These are phyloP conservation scores for Cyclotella kingstonii DNA, from an alignment of 108 stramenopile genomes.

Conservation along the genomic window DNA sequence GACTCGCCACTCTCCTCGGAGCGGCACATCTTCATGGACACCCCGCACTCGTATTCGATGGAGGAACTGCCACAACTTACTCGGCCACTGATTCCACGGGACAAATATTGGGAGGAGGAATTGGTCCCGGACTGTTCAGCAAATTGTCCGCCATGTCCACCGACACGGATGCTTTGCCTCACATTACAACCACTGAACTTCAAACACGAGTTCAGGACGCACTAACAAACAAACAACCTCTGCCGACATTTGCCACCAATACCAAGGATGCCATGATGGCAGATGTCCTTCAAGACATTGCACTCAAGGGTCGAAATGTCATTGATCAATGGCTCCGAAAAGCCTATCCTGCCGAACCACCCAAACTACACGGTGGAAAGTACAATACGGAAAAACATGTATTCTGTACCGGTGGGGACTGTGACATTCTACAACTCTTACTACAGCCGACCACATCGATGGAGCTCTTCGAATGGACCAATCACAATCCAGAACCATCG, in stretches of 20 bases:
- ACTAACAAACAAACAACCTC: conserved; percentile 24
- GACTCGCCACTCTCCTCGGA: conserved; percentile 48
- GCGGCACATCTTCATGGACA: conserved; percentile 47
- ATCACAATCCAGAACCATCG: not conserved
- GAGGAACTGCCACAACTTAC: conserved; percentile 74
- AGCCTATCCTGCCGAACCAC: conserved; percentile 23
- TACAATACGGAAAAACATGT: conserved; percentile 30
- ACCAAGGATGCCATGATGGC: conserved; percentile 65
- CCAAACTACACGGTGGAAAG: conserved; percentile 6
- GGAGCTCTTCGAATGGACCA: conserved; percentile 10
- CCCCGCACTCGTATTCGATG: conserved; percentile 68
- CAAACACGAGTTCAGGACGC: conserved; percentile 20
- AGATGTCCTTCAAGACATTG: conserved; percentile 51
- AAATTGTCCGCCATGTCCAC: conserved; percentile 49
- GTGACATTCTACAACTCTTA: conserved; percentile 43
- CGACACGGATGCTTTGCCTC: conserved; percentile 55
- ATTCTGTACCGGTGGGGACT: conserved; percentile 63
- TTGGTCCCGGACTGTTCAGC: conserved; percentile 53
- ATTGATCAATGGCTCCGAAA: conserved; percentile 40
- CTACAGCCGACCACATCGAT: conserved; percentile 31
- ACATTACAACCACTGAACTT: conserved; percentile 32
- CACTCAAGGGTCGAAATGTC: conserved; percentile 44
- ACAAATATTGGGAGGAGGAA: conserved; percentile 73
- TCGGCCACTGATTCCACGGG: conserved; percentile 55
- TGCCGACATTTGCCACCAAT: conserved; percentile 47